These are phyloP conservation scores for Aureobasidium sp. DNA, from an alignment of 2,329 filamentous ascomycete species.

Conservation along the genomic window DNA sequence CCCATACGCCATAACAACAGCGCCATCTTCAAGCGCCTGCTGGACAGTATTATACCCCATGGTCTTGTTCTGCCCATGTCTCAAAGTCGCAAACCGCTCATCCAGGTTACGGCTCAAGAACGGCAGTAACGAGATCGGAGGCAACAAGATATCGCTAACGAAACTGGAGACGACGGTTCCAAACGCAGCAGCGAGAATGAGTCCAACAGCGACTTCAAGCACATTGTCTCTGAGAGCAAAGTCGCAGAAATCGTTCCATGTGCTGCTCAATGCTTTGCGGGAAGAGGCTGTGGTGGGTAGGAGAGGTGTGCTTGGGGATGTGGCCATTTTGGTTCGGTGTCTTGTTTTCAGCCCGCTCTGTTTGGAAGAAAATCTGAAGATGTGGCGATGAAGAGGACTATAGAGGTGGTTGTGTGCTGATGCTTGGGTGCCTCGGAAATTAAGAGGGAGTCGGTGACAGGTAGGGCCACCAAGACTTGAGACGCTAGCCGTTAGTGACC, in stretches of 20 bases:
- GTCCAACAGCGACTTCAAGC: conserved; percentile 64
- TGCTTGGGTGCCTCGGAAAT: too few relatives aligned
- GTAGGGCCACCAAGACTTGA: too few relatives aligned
- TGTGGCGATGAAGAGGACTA: too few relatives aligned
- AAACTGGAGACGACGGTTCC: conserved; percentile 64
- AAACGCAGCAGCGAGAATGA: conserved; percentile 65
- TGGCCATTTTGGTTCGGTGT: background rate
- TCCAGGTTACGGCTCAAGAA: conserved; percentile 64
- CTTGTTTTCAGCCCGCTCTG: too few relatives aligned
- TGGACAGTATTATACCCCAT: conserved; percentile 61
- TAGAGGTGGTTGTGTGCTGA: too few relatives aligned
- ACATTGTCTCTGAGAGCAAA: conserved; percentile 70
- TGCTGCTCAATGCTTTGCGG: conserved; percentile 28
- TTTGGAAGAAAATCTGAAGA: too few relatives aligned
- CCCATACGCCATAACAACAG: conserved; percentile 65
- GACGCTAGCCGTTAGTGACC: too few relatives aligned
- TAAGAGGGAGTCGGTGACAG: too few relatives aligned
- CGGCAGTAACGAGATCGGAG: conserved; percentile 58
- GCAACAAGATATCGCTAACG: conserved; percentile 62
- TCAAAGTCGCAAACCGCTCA: conserved; percentile 63
- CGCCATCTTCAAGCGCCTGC: conserved; percentile 62
- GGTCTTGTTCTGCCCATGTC: conserved; percentile 44
- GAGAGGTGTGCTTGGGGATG: background rate
- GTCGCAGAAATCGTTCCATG: conserved; percentile 57
- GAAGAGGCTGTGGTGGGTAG: background rate